A percentile compares a stretch with the other conserved stretches of the same genome.
These are phyloP conservation scores for Orbilia brochopaga DNA, from an alignment of 2,329 filamentous ascomycete genomes.

Conservation along the genomic window DNA sequence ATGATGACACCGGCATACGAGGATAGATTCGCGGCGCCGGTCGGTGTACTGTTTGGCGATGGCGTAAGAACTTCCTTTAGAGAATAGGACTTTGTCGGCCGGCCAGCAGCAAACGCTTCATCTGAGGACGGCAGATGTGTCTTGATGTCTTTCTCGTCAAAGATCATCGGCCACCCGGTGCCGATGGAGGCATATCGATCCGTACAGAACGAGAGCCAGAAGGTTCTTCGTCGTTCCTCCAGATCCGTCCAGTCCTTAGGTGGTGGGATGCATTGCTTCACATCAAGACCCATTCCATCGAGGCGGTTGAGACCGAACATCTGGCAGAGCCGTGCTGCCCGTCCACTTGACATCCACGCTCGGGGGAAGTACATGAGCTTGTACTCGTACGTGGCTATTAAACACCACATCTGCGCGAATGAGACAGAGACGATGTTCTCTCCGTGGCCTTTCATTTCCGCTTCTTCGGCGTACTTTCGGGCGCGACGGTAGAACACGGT, in stretches of 20 bases:
- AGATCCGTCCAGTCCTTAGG: constrained; percentile 91
- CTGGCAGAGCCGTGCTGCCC: constrained; percentile 77
- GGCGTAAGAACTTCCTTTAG: constrained; percentile 74
- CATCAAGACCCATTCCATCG: constrained; percentile 80
- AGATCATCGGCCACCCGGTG: constrained; percentile 93
- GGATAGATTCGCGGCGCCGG: constrained; percentile 65
- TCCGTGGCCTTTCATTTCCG: constrained; percentile 90
- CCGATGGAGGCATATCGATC: constrained; percentile 95
- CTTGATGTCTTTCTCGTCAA: constrained; percentile 89
- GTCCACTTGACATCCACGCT: constrained; percentile 90
- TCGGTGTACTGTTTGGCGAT: constrained; percentile 70
- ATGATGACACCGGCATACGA: constrained; percentile 80
- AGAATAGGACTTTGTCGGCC: constrained; percentile 72
- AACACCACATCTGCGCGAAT: constrained; percentile 82
- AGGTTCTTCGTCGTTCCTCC: constrained; percentile 88
- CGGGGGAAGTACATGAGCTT: constrained; percentile 97
- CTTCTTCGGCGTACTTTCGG: constrained; percentile 85
- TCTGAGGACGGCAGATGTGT: constrained; percentile 84
- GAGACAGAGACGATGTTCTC: constrained; percentile 85
- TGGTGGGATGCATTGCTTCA: constrained; percentile 87
- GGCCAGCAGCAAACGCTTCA: constrained; percentile 81
- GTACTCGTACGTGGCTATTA: constrained; percentile 87
- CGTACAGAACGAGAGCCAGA: constrained; percentile 91
- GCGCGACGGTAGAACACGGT: constrained; percentile 88
- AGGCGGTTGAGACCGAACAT: constrained; percentile 93